Conservation (phyloP, 139 green algal genomes). For the Chlamydomonas schloesseri region DNA sequence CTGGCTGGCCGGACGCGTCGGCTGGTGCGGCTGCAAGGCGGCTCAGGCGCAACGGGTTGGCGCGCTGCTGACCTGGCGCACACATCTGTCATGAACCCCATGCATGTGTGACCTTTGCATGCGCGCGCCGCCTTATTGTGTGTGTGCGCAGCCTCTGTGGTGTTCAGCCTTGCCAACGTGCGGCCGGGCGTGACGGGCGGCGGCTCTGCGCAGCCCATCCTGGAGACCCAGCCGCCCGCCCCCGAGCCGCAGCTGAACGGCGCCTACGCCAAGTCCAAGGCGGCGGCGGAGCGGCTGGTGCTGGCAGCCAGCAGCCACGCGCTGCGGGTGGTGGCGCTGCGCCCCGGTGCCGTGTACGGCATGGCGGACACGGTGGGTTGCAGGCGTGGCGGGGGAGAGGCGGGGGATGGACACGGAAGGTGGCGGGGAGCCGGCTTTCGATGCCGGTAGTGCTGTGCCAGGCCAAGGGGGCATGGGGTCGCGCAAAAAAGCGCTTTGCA, state of each 20-base stretch:
- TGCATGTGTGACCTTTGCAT: no score
- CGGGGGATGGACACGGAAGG: no score
- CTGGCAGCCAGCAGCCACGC: conserved; percentile 33
- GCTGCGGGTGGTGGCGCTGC: conserved; percentile 28
- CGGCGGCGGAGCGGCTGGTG: conserved; percentile 36
- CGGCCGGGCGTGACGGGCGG: not conserved
- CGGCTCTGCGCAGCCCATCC: not conserved
- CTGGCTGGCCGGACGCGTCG: no score
- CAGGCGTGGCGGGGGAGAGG: not conserved
- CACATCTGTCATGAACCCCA: no score
- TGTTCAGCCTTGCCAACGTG: not conserved
- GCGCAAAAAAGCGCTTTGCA: no score
- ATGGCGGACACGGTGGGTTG: not conserved
- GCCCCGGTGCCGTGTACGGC: conserved; percentile 39
- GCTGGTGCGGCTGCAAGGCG: no score
- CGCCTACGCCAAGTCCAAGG: conserved; percentile 24
- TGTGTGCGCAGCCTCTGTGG: conserved; percentile 8
- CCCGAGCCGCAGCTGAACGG: not conserved
- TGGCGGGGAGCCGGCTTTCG: no score
- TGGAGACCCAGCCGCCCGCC: not conserved
- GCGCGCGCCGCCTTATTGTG: not conserved
- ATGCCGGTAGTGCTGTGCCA: no score
- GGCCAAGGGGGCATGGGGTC: no score
- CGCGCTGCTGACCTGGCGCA: no score
- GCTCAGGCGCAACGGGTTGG: no score